phyloP scores from a whole-genome alignment of 768 basidiomycete species.

The Goffeauzyma gilvescens region DNA sequence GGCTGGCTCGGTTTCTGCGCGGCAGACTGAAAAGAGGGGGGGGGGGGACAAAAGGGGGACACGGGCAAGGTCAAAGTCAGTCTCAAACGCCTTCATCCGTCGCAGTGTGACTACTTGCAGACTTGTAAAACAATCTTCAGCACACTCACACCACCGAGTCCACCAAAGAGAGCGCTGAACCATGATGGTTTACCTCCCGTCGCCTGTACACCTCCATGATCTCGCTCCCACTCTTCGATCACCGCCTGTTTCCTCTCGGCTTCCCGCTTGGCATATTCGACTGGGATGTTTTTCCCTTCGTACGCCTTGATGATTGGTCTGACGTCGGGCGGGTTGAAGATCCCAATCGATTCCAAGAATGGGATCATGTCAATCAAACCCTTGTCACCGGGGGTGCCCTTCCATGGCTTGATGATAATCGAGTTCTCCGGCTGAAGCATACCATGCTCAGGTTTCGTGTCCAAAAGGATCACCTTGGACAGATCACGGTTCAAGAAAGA shows the following conservation, averaged over 20 bases:
- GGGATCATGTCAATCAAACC: slow-evolving; percentile 84
- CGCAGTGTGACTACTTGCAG: no score
- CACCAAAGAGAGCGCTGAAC: slow-evolving; percentile 22
- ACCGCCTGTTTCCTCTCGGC: slow-evolving; percentile 58
- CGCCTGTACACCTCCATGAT: slow-evolving; percentile 22
- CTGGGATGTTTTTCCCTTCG: slow-evolving; percentile 64
- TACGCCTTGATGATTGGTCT: slow-evolving; percentile 72
- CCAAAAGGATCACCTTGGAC: slow-evolving; percentile 69
- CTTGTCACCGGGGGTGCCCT: slow-evolving; percentile 50
- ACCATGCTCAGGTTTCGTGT: slow-evolving; percentile 62
- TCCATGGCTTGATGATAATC: slow-evolving; percentile 67
- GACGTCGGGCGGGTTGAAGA: slow-evolving; percentile 71
- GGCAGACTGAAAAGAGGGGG: slow-evolving; percentile 14
- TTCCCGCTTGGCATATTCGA: slow-evolving; percentile 78
- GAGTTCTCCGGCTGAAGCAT: slow-evolving; percentile 73
- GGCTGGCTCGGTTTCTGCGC: slow-evolving; percentile 24
- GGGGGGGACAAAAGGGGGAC: neutral
- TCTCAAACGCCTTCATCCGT: no score
- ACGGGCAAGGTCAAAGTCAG: no score
- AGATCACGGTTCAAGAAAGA: slow-evolving; percentile 88
- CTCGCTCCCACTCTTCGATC: slow-evolving; percentile 59
- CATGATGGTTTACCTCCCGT: slow-evolving; percentile 18
- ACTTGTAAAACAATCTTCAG: no score
- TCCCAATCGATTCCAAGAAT: slow-evolving; percentile 90
- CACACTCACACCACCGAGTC: slow-evolving; percentile 27